These are phyloP conservation scores for Xylaria castorea DNA, from an alignment of 495 filamentous ascomycete genomes.

Conservation along the genomic window DNA sequence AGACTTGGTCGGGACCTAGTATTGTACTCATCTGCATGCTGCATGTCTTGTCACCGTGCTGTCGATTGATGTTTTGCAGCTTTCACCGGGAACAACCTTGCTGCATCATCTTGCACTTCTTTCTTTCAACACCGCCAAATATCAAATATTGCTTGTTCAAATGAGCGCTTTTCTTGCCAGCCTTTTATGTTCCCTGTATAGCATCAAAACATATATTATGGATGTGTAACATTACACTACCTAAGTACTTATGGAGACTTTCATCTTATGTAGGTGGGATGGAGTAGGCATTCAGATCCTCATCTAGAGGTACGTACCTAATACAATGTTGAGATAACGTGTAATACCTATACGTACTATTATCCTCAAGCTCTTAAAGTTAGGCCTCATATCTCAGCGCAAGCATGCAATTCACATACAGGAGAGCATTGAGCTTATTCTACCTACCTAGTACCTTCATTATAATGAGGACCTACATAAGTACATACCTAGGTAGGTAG, in stretches of 20 bases:
- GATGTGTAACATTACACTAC: background rate
- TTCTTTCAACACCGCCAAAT: background rate
- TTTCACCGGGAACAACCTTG: conserved; percentile 10
- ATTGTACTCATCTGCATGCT: conserved; percentile 13
- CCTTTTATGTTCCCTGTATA: background rate
- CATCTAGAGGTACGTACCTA: background rate
- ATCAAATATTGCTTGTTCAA: background rate
- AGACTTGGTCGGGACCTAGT: background rate
- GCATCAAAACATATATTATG: background rate
- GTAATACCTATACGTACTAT: background rate
- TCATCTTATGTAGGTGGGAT: background rate
- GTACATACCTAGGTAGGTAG: background rate
- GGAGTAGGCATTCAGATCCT: background rate
- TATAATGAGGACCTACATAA: background rate
- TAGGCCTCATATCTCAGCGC: background rate
- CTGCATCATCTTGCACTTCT: background rate
- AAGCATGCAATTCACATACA: background rate
- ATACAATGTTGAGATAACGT: background rate
- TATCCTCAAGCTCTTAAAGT: background rate
- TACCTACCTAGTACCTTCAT: background rate
- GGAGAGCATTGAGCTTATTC: background rate
- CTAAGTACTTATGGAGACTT: background rate
- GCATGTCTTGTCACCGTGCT: conserved; percentile 14
- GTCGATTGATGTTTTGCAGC: conserved; percentile 26
- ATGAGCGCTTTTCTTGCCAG: background rate